Conservation (phyloP, 306 rosid species). For the Rosa lucieae region DNA sequence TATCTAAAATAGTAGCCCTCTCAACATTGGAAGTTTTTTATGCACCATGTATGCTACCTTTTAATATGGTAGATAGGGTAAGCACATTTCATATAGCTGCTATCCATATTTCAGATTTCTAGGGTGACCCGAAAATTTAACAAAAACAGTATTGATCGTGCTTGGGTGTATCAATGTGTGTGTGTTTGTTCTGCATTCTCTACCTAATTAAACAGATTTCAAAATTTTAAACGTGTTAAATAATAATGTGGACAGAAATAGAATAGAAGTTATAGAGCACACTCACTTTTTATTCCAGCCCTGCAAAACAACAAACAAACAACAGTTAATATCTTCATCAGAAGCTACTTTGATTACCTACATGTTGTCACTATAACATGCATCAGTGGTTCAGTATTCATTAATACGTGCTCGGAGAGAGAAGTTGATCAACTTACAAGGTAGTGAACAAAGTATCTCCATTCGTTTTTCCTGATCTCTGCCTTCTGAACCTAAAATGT, state of each 20-base stretch:
- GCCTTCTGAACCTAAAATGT: slow-evolving; percentile 76
- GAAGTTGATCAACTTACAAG: slow-evolving; percentile 61
- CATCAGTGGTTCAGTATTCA: not conserved
- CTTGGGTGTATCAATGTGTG: not conserved
- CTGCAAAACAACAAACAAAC: slow-evolving; percentile 62
- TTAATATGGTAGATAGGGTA: not conserved
- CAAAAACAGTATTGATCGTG: not conserved
- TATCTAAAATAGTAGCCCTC: not conserved
- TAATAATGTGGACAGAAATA: slow-evolving; percentile 26
- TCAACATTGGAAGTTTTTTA: not conserved
- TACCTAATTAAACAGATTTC: slow-evolving; percentile 14
- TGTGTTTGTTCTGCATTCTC: slow-evolving; percentile 8
- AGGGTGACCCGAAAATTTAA: not conserved
- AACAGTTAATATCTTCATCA: slow-evolving; percentile 11
- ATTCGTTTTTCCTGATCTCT: slow-evolving; percentile 75
- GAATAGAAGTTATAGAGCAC: slow-evolving; percentile 6
- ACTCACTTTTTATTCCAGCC: slow-evolving; percentile 99
- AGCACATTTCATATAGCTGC: not conserved
- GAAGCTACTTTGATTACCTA: slow-evolving; percentile 6
- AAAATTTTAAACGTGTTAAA: slow-evolving; percentile 24
- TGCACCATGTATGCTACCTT: not conserved
- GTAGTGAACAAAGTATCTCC: slow-evolving; percentile 97
- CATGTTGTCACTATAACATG: not conserved
- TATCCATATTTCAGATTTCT: not conserved
- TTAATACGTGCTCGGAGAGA: not conserved